phyloP scores from a whole-genome alignment of 148 eudicot species.

The Diospyros lotus region DNA sequence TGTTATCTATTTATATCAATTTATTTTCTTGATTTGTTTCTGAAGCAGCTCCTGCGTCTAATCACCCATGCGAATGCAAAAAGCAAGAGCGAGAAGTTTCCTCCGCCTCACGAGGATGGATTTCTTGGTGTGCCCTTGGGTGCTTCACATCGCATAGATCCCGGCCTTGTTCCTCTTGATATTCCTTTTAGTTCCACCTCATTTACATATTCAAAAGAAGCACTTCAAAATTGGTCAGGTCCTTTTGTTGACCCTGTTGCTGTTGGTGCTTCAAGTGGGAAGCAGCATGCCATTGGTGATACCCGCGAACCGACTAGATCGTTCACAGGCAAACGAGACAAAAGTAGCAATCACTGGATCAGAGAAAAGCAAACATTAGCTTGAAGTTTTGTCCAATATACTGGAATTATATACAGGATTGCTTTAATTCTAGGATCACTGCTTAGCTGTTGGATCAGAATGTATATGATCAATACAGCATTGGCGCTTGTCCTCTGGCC shows the following conservation, averaged over 20 bases:
- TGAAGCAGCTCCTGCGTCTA: conserved; percentile 61
- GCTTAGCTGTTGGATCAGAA: no score
- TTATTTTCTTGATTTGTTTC: not conserved
- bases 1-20: no score
- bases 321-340: no score
- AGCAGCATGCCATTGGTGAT: conserved; percentile 16
- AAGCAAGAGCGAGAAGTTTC: conserved; percentile 87
- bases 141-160: conserved; percentile 44
- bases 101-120: conserved; percentile 86
- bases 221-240: conserved; percentile 72
- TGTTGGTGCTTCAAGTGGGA: conserved; percentile 39
- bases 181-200: conserved; percentile 61
- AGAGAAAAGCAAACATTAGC: no score
- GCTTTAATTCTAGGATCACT: no score
- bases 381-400: no score
- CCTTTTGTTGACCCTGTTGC: conserved; percentile 50
- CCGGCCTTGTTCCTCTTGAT: conserved; percentile 27
- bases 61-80: conserved; percentile 70
- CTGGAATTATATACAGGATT: no score
- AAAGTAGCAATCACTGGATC: no score
- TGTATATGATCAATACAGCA: no score
- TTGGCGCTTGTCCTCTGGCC: no score
- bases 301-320: no score
- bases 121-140: conserved; percentile 57
- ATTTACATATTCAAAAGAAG: conserved; percentile 50